Evolutionary conservation across 306 rosid species (phyloP).

Genomic region (Glycine soja): DNA sequence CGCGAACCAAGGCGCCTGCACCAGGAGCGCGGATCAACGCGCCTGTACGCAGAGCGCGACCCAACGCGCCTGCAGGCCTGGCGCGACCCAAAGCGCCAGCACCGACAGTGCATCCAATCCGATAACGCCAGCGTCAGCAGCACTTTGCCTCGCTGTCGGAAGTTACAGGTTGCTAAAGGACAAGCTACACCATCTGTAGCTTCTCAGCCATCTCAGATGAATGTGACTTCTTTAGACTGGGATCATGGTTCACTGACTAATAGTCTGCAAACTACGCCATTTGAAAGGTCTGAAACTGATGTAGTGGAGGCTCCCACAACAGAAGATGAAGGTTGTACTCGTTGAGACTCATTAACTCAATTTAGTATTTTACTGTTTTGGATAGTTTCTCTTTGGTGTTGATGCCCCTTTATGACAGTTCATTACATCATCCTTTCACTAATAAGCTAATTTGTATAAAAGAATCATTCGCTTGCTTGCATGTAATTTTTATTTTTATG

Average conservation of each 20-base stretch:
- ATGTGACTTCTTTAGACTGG: constrained; percentile 36
- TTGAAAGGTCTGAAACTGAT: constrained; percentile 42
- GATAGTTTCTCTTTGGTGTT: neutral
- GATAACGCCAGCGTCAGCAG: too few species aligned
- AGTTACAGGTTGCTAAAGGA: constrained; percentile 78
- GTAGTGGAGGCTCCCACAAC: constrained; percentile 34
- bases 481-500: neutral
- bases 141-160: too few species aligned
- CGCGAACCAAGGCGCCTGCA: too few species aligned
- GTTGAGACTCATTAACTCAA: neutral
- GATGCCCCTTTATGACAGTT: neutral
- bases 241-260: constrained; percentile 14
- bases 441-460: neutral
- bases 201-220: constrained; percentile 41
- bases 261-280: constrained; percentile 22
- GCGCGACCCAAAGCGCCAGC: too few species aligned
- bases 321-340: constrained; percentile 41
- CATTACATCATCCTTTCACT: neutral
- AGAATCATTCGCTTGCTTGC: neutral
- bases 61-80: too few species aligned
- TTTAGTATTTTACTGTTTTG: neutral
- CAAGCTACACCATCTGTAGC: constrained; percentile 42
- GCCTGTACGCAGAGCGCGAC: too few species aligned
- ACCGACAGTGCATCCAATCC: too few species aligned
- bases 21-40: too few species aligned